Evolutionary conservation across 345 rosid genomes (phyloP), one percentile per base, ranked within the genome.

Genomic region (Eucalyptus tenuipes): DNA sequence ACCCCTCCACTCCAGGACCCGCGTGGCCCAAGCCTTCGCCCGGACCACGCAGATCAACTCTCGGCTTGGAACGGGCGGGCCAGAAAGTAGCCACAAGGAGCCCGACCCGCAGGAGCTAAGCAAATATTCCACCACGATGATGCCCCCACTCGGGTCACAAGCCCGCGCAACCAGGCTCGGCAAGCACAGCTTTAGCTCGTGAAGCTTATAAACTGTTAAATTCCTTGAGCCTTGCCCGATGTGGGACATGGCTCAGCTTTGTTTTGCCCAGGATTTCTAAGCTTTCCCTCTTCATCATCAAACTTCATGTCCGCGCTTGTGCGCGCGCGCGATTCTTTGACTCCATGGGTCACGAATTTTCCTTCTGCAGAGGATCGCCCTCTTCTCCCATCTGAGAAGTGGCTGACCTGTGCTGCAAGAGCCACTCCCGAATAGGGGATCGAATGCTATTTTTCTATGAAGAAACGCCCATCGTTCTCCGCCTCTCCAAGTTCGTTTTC

Each of bases 11-110:
- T 91, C 47, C 86, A 93, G 7, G 87, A 88, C 24, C 37, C 3
- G 13, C 1, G 9, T 3, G 12, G 20, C 29, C 90, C 55, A 12
- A 40, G 66, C 92, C 57, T 91, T 87, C 88, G 93, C 87, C 16
- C 7, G 55, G 75, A 2, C 13, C 88, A 0, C 92, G 15, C 1
- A 12, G 4, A 33, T 55, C 86, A 80, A 57, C 93, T 92, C 92
- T 61, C n/a, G 33, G 86, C 94, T 92, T 90, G 90, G 93, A 90
- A 44, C 48, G 93, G 94, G 91, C 93, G 7, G 7, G 88, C 91
- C 91, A 61, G 66, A 3, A 7, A 0, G 1, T 0, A 4, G 25
- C 92, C 89, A 22, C 13, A 2, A 5, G 3, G 10, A 25, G 4
- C 47, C 90, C 93, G 42, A 7, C 92, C 89, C 44, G 11, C 8